Evolutionary conservation across 75 land plant species (phyloP).

Genomic region (Pinus albicaulis): DNA sequence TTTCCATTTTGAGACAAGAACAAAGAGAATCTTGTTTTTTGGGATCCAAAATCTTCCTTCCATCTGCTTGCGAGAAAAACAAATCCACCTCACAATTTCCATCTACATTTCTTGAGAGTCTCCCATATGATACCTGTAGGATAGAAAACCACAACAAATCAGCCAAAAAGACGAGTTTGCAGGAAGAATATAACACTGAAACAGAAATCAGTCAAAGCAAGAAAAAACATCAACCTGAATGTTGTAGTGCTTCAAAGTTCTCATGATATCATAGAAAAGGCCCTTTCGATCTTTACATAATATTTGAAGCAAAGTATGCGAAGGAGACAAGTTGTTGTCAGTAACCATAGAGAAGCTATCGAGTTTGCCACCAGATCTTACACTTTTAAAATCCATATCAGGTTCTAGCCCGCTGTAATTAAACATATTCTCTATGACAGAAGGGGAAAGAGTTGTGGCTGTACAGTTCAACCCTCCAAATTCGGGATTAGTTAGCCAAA

Average conservation of each 20-base stretch:
- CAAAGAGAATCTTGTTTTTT: slow-evolving; percentile 47
- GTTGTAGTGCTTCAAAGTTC: slow-evolving; percentile 72
- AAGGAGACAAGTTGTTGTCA: slow-evolving; percentile 73
- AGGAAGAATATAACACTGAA: not conserved
- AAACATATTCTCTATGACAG: slow-evolving; percentile 59
- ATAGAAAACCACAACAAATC: slow-evolving; percentile 1
- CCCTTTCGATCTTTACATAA: slow-evolving; percentile 73
- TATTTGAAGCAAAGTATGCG: slow-evolving; percentile 82
- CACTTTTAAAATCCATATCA: slow-evolving; percentile 1
- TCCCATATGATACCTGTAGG: slow-evolving; percentile 73
- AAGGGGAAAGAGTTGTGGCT: slow-evolving; percentile 42
- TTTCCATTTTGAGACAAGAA: slow-evolving; percentile 54
- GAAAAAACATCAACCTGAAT: slow-evolving; percentile 51
- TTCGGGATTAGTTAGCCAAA: slow-evolving; percentile 57
- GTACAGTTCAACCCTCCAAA: slow-evolving; percentile 47
- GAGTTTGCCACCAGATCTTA: not conserved
- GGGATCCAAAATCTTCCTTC: slow-evolving; percentile 69
- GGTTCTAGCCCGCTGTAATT: slow-evolving; percentile 6
- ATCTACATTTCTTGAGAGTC: slow-evolving; percentile 42
- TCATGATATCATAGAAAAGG: slow-evolving; percentile 78
- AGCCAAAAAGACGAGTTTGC: slow-evolving; percentile 5
- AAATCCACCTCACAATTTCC: slow-evolving; percentile 78
- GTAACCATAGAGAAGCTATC: slow-evolving; percentile 34
- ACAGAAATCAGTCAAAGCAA: not conserved
- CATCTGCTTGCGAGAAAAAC: slow-evolving; percentile 62